Conservation (phyloP, 306 rosid species). For the Ormosia emarginata region DNA sequence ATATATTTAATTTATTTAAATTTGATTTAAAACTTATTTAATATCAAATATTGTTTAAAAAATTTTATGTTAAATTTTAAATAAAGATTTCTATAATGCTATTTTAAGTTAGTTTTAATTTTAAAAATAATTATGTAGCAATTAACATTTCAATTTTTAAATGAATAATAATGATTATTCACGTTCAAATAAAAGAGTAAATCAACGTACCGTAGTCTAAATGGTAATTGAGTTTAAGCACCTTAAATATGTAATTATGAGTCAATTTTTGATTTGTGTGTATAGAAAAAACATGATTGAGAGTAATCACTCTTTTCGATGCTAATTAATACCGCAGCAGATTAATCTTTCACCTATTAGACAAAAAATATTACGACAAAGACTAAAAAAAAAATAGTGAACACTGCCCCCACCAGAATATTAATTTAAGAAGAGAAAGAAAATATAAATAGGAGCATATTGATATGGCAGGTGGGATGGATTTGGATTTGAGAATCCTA, state of each 20-base stretch:
- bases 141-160: neutral
- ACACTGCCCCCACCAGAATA: constrained; percentile 20
- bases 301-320: too few species aligned
- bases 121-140: neutral
- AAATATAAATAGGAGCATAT: neutral
- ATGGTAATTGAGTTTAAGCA: too few species aligned
- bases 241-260: too few species aligned
- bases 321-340: too few species aligned
- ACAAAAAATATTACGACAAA: too few species aligned
- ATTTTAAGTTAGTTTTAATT: neutral
- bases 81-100: neutral
- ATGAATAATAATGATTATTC: neutral
- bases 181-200: neutral
- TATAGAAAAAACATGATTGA: too few species aligned
- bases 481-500: constrained; percentile 35
- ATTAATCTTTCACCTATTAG: too few species aligned
- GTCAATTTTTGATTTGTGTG: too few species aligned
- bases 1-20: neutral
- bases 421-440: neutral
- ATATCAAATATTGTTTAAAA: neutral
- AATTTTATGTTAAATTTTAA: neutral
- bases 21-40: neutral
- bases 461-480: constrained; percentile 19
- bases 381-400: neutral
- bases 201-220: too few species aligned